A percentile compares a stretch with the other conserved stretches of the same genome.
phyloP scores from a whole-genome alignment of 257 asterid genomes.

The Jasminum sambac region DNA sequence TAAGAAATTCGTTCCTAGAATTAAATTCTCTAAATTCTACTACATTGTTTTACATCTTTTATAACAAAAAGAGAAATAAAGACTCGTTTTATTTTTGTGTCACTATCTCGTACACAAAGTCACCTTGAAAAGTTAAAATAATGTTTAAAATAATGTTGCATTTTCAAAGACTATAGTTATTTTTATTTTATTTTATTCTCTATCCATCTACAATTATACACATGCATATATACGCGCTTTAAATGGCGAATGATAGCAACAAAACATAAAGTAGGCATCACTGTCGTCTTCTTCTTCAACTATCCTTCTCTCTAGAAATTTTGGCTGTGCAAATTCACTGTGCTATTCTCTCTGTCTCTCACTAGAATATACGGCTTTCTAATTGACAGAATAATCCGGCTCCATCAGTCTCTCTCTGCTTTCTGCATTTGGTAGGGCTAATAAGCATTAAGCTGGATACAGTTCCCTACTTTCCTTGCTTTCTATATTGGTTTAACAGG shows the following conservation, averaged over 20 bases:
- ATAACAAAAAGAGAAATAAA: too few species aligned
- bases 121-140: too few species aligned
- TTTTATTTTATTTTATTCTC: too few species aligned
- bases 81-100: too few species aligned
- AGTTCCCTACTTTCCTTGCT: slow-evolving; percentile 2
- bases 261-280: slow-evolving; percentile 4
- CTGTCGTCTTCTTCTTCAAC: neutral
- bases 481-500: slow-evolving; percentile 24
- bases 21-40: too few species aligned
- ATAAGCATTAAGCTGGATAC: slow-evolving; percentile 20
- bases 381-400: neutral
- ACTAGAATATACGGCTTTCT: neutral
- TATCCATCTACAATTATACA: too few species aligned
- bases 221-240: neutral
- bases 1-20: too few species aligned
- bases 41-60: too few species aligned
- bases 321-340: slow-evolving; percentile 7
- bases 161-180: too few species aligned
- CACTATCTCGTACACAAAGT: too few species aligned
- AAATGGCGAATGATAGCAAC: neutral
- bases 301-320: slow-evolving; percentile 5
- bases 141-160: too few species aligned
- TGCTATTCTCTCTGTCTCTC: slow-evolving; percentile 9
- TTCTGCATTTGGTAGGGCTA: slow-evolving; percentile 30
- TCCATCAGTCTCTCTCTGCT: slow-evolving; percentile 1